Evolutionary conservation across 2,329 filamentous ascomycete species (phyloP).

Genomic region (Tolypocladium guangdongense): DNA sequence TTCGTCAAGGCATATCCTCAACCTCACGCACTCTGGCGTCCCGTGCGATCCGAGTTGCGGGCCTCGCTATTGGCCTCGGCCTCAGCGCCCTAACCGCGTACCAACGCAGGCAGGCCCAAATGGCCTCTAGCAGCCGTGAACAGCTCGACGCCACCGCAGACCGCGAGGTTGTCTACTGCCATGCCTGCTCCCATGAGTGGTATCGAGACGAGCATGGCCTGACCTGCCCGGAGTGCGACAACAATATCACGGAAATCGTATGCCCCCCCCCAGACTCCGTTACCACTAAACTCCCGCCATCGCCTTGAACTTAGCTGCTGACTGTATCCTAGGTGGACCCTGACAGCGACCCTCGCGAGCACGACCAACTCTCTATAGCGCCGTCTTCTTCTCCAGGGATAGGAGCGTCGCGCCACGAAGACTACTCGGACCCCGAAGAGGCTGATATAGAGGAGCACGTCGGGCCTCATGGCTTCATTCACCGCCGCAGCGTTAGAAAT

Average conservation of each 20-base stretch:
- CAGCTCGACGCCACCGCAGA: conserved; percentile 39
- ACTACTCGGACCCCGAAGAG: conserved; percentile 47
- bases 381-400: conserved; percentile 20
- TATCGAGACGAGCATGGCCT: conserved; percentile 58
- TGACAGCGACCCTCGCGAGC: conserved; percentile 51
- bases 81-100: conserved; percentile 45
- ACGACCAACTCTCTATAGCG: conserved; percentile 15
- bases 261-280: conserved; percentile 18
- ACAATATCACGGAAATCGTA: conserved; percentile 81
- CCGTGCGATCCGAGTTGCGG: conserved; percentile 40
- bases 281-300: neutral
- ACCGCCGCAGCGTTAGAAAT: conserved; percentile 23
- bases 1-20: neutral
- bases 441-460: conserved; percentile 45
- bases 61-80: conserved; percentile 48
- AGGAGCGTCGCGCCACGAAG: conserved; percentile 16
- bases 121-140: conserved; percentile 20
- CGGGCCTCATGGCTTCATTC: conserved; percentile 30
- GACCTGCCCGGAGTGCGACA: conserved; percentile 64
- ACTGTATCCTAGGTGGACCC: conserved; percentile 30
- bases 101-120: conserved; percentile 34
- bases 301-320: neutral
- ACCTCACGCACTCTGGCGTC: conserved; percentile 37
- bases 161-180: conserved; percentile 75
- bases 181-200: conserved; percentile 74